phyloP scores from a whole-genome alignment of 2,329 filamentous ascomycete genomes.

The Lasiodiplodia hormozganensis region DNA sequence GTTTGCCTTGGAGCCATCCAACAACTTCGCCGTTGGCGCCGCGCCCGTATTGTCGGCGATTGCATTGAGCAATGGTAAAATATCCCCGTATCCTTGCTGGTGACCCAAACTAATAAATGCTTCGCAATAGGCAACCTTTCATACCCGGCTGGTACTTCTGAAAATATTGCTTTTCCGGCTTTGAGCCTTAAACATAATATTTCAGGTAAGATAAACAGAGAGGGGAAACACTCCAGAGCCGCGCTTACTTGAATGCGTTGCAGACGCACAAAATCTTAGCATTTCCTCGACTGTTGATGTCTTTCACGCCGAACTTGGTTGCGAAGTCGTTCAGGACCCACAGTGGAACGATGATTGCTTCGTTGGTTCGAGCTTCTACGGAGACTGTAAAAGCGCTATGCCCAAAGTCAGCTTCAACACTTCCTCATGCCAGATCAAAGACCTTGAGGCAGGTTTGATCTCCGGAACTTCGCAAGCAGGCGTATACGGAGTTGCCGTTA shows the following conservation, averaged over 20 bases:
- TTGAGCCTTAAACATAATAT: background rate
- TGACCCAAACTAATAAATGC: background rate
- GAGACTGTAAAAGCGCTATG: background rate
- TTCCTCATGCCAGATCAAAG: background rate
- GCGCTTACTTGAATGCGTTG: background rate
- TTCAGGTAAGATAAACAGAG: background rate
- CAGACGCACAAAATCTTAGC: background rate
- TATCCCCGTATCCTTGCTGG: fast-evolving
- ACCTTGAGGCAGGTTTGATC: background rate
- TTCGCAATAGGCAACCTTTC: background rate
- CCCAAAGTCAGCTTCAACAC: background rate
- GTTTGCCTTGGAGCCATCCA: background rate
- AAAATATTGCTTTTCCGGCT: background rate
- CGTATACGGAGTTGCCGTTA: background rate
- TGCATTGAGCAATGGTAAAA: background rate
- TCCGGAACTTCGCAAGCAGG: background rate
- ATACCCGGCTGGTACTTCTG: background rate
- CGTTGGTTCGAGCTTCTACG: background rate
- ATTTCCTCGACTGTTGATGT: background rate
- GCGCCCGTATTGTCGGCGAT: background rate
- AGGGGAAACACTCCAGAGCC: background rate
- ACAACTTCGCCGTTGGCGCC: background rate
- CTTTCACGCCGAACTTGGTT: background rate
- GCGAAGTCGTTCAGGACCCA: background rate
- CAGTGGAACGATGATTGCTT: background rate